Evolutionary conservation across 345 rosid genomes (phyloP).

Genomic region (Cardiospermum halicacabum): DNA sequence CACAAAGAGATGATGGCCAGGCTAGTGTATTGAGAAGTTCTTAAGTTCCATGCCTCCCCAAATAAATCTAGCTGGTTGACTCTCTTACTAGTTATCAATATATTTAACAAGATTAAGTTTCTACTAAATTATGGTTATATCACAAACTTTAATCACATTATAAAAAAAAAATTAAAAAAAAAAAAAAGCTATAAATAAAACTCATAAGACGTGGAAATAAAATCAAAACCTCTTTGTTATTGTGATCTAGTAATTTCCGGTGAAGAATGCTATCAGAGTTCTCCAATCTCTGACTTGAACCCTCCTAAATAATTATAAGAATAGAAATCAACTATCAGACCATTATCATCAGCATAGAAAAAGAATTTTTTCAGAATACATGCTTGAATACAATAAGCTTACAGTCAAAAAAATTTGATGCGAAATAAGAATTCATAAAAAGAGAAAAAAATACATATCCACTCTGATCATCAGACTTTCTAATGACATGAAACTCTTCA

Average conservation of each 20-base stretch:
- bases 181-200: not conserved
- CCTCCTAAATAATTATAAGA: conserved; percentile 39
- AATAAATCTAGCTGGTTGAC: too few relatives aligned
- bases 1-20: too few relatives aligned
- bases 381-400: not conserved
- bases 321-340: conserved; percentile 7
- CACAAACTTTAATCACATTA: not conserved
- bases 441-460: not conserved
- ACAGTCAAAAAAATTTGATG: not conserved
- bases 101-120: too few relatives aligned
- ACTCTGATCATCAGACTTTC: not conserved
- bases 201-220: conserved; percentile 11
- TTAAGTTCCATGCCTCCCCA: too few relatives aligned
- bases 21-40: too few relatives aligned
- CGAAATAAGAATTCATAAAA: not conserved
- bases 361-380: not conserved
- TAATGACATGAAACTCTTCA: not conserved
- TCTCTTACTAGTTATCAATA: too few relatives aligned
- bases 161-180: not conserved
- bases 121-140: too few relatives aligned
- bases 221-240: conserved; percentile 39
- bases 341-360: not conserved
- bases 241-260: conserved; percentile 44
- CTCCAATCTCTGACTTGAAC: conserved; percentile 36
- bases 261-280: conserved; percentile 38